Percentiles rank a stretch among this genome's conserved stretches.
phyloP scores from a whole-genome alignment of 345 rosid genomes.

The Erodium maritimum region DNA sequence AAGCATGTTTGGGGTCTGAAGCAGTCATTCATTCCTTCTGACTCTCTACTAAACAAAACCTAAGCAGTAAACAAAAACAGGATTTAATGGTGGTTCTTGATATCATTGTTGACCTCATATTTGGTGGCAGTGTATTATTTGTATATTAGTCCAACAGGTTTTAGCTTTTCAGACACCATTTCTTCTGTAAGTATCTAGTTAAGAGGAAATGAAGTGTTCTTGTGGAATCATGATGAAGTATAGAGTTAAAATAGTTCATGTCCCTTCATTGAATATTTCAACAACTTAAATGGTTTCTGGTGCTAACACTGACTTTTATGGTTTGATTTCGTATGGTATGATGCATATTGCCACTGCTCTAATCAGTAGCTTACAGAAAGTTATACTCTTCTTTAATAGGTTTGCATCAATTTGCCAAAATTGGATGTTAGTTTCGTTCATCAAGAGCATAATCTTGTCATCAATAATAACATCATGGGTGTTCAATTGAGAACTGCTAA shows the following conservation, averaged over 20 bases:
- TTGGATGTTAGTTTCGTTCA: slow-evolving; percentile 69
- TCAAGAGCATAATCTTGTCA: slow-evolving; percentile 45
- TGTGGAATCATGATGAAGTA: neutral
- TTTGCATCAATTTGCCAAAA: slow-evolving; percentile 63
- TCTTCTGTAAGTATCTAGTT: neutral
- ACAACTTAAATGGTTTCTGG: neutral
- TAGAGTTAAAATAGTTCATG: neutral
- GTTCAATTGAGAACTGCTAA: slow-evolving; percentile 59
- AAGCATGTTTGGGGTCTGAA: neutral
- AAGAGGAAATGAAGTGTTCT: neutral
- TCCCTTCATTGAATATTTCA: neutral
- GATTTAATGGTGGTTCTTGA: neutral
- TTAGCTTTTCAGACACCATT: neutral
- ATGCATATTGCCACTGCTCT: neutral
- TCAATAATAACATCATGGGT: slow-evolving; percentile 80
- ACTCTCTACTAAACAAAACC: neutral
- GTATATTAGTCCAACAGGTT: neutral
- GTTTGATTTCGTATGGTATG: neutral
- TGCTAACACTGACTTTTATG: neutral
- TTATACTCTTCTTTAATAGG: slow-evolving; percentile 31
- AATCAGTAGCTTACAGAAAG: slow-evolving; percentile 1
- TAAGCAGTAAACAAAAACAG: neutral
- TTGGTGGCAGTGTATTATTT: neutral
- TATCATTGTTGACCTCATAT: neutral
- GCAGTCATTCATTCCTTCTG: neutral